Conservation (phyloP, 108 stramenopile genomes). For the Nannochloropsis granulata region DNA sequence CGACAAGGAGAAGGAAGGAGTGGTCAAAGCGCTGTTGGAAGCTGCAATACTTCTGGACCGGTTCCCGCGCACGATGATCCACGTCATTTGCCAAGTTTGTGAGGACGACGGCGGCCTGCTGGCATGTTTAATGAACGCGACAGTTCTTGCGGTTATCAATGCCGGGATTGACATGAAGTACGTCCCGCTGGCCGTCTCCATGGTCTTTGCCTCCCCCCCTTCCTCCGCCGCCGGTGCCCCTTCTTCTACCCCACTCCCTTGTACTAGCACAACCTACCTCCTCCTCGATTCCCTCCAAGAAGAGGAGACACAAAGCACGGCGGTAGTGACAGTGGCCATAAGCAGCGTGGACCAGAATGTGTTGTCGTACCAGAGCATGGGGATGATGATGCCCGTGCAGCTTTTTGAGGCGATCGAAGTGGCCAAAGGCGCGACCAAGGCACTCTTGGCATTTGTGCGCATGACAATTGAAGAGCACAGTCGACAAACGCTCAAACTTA, state of each 20-base stretch:
- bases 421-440: neutral
- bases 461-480: neutral
- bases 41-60: conserved; percentile 35
- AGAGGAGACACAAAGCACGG: neutral
- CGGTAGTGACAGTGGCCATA: neutral
- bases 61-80: conserved; percentile 53
- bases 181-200: conserved; percentile 45
- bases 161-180: conserved; percentile 57
- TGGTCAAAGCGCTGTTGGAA: conserved; percentile 46
- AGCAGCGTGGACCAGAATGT: neutral
- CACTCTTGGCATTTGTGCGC: neutral
- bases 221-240: neutral
- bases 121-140: conserved; percentile 49
- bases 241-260: neutral
- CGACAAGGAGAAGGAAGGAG: conserved; percentile 40
- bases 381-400: neutral
- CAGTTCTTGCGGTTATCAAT: conserved; percentile 63
- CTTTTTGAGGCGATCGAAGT: neutral
- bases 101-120: conserved; percentile 56
- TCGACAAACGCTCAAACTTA: neutral
- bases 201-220: neutral
- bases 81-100: conserved; percentile 53
- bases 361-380: neutral
- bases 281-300: neutral
- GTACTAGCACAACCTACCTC: neutral